Percentiles rank a stretch among this genome's conserved stretches.
Evolutionary conservation across 2,329 filamentous ascomycete species (phyloP).

Genomic region (Ophiocordyceps polyrhachis-furcata): DNA sequence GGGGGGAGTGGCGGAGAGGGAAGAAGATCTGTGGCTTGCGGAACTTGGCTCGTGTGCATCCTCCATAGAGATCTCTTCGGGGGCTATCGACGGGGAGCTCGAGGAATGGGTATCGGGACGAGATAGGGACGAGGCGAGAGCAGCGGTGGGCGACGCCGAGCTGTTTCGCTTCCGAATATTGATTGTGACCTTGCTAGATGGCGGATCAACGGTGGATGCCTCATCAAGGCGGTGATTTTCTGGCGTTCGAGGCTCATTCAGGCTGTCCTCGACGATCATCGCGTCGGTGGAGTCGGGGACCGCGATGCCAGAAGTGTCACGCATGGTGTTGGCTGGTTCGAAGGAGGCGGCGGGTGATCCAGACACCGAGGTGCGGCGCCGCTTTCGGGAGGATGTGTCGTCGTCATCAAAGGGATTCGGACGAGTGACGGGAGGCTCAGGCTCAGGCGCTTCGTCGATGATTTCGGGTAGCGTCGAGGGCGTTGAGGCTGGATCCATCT

Average conservation of each 20-base stretch:
- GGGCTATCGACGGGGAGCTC: background rate
- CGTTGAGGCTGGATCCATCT: slow-evolving; percentile 34
- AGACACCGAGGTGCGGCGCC: slow-evolving; percentile 39
- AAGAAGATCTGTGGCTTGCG: background rate
- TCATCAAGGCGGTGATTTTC: slow-evolving; percentile 13
- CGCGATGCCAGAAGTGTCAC: slow-evolving; percentile 14
- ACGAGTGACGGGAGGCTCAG: slow-evolving; percentile 43
- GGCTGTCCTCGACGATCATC: slow-evolving; percentile 16
- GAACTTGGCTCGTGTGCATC: background rate
- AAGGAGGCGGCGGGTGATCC: slow-evolving; percentile 34
- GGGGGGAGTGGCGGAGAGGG: slow-evolving; percentile 18
- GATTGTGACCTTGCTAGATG: slow-evolving; percentile 40
- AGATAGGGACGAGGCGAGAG: background rate
- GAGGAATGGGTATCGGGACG: background rate
- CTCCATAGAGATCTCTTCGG: background rate
- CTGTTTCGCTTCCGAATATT: slow-evolving; percentile 29
- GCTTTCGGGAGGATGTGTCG: slow-evolving; percentile 37
- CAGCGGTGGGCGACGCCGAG: background rate
- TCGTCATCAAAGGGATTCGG: slow-evolving; percentile 46
- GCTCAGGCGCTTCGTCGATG: slow-evolving; percentile 34
- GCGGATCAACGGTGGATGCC: slow-evolving; percentile 17
- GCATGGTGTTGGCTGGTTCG: slow-evolving; percentile 19
- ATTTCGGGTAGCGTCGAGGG: slow-evolving; percentile 28
- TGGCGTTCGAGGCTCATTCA: slow-evolving; percentile 20
- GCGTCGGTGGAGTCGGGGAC: slow-evolving; percentile 13